These are phyloP conservation scores for Rhodomyrtus psidioides DNA, from an alignment of 441 rosid species.

Conservation along the genomic window DNA sequence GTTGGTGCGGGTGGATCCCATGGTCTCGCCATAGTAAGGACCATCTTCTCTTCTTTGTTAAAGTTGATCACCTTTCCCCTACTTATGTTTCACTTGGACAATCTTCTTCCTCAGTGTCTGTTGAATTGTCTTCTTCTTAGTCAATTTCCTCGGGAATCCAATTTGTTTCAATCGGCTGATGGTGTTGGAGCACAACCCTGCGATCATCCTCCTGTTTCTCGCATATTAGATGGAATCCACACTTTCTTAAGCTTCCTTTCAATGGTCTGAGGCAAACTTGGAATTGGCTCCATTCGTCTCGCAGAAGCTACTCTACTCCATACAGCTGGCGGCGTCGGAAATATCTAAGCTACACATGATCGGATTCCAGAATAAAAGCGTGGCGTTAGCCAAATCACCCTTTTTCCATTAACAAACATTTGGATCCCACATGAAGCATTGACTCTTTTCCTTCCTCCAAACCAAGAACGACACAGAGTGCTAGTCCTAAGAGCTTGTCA, in stretches of 20 bases:
- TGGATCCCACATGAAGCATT: fast-evolving
- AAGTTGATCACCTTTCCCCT: no score
- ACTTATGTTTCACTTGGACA: no score
- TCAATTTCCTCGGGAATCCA: no score
- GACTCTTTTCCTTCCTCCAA: neutral
- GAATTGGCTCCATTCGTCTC: no score
- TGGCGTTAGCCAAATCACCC: no score
- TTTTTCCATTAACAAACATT: fast-evolving
- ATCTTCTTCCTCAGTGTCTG: no score
- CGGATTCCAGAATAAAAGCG: neutral
- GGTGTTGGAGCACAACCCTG: neutral
- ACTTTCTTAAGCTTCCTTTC: fast-evolving
- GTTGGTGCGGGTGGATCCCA: neutral
- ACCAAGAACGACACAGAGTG: fast-evolving
- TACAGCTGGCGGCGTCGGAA: fast-evolving
- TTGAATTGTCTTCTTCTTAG: no score
- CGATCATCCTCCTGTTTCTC: neutral
- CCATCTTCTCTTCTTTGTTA: neutral
- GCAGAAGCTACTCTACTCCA: neutral
- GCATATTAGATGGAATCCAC: neutral
- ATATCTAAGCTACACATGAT: neutral
- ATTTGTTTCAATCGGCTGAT: no score
- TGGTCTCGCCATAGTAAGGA: neutral
- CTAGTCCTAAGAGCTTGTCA: fast-evolving
- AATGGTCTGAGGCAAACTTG: no score